Conservation (phyloP, 148 eudicot genomes). For the Arbutus unedo region DNA sequence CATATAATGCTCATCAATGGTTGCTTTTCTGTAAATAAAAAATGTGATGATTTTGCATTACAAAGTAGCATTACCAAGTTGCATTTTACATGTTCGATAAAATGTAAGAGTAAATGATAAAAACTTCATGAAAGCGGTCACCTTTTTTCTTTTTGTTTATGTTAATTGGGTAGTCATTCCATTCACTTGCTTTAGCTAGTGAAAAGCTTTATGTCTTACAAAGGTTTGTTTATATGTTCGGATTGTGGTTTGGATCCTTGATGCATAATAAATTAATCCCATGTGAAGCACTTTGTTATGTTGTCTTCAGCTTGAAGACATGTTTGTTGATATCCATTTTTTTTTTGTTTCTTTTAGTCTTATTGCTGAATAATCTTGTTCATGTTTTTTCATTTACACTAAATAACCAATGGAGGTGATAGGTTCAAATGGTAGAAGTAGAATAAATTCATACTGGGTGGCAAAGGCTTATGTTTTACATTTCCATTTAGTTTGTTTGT, state of each 20-base stretch:
- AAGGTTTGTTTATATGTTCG: background rate
- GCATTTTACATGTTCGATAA: too few relatives aligned
- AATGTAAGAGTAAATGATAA: background rate
- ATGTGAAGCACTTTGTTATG: background rate
- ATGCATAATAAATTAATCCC: slow-evolving; percentile 6
- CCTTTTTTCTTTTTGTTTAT: background rate
- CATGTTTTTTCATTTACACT: background rate
- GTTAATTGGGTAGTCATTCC: background rate
- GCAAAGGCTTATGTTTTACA: background rate
- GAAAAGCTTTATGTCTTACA: slow-evolving; percentile 5
- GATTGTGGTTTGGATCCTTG: background rate
- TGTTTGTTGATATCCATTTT: background rate
- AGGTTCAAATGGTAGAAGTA: background rate
- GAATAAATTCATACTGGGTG: background rate
- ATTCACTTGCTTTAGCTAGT: background rate
- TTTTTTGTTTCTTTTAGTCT: background rate
- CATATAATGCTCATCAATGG: too few relatives aligned
- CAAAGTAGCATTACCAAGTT: too few relatives aligned
- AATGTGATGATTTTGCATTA: too few relatives aligned
- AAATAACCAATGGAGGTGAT: background rate
- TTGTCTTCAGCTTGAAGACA: too few relatives aligned
- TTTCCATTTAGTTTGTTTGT: background rate
- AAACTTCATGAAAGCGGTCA: slow-evolving; percentile 17
- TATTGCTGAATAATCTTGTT: background rate
- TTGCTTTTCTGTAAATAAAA: too few relatives aligned